Evolutionary conservation across 352 stramenopile genomes (phyloP).

Genomic region (Phytophthora cactorum): DNA sequence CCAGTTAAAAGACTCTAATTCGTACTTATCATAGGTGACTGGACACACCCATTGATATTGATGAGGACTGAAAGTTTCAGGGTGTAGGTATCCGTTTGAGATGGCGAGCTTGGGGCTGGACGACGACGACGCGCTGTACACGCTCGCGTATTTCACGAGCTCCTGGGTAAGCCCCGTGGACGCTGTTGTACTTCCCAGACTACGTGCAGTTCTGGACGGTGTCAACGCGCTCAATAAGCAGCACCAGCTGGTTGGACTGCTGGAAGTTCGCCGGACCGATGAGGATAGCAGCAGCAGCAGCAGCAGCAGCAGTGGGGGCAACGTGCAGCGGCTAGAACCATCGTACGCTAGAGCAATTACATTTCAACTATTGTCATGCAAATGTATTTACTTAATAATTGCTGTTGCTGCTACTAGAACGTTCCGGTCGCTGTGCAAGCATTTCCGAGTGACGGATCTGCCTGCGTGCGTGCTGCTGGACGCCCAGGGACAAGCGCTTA

Average conservation of each 20-base stretch:
- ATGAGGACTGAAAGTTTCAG: background rate
- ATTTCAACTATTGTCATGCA: background rate
- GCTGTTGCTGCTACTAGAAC: constrained; percentile 21
- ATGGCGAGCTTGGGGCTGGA: constrained; percentile 28
- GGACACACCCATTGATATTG: constrained; percentile 13
- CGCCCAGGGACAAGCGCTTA: constrained; percentile 24
- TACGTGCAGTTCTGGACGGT: constrained; percentile 19
- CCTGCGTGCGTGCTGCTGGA: constrained; percentile 44
- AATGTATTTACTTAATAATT: too few species aligned
- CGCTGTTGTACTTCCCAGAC: constrained; percentile 27
- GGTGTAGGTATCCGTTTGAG: background rate
- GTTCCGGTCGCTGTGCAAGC: constrained; percentile 52
- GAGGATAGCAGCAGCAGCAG: background rate
- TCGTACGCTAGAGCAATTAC: constrained; percentile 15
- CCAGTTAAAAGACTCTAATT: constrained; percentile 1
- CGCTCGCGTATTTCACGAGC: constrained; percentile 52
- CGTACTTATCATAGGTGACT: constrained; percentile 24
- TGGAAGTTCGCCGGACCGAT: constrained; percentile 32
- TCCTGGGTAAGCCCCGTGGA: constrained; percentile 51
- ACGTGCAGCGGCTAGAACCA: constrained; percentile 31
- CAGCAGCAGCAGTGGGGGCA: background rate
- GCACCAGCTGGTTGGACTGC: constrained; percentile 25
- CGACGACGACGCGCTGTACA: constrained; percentile 39
- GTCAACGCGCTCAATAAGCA: constrained; percentile 13
- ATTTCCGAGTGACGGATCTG: constrained; percentile 47